A percentile compares a stretch with the other conserved stretches of the same genome.
Conservation (phyloP, 805 yeast species). For the Candida odintsovae region DNA sequence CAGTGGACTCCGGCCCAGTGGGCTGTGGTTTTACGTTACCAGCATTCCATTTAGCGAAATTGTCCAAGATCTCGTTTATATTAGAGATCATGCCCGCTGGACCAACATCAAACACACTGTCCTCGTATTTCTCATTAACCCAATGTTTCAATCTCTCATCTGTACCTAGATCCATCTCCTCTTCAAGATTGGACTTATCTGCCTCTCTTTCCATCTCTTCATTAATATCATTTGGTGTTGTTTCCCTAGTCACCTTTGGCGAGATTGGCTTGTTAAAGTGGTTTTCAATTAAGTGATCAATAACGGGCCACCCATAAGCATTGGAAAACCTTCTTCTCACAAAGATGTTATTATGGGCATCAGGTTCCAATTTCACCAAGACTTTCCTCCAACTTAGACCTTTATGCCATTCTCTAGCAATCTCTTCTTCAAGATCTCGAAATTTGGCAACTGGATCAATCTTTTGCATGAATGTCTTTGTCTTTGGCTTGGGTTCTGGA, state of each 20-base stretch:
- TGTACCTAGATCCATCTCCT: constrained; percentile 12
- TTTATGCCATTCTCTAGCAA: constrained; percentile 65
- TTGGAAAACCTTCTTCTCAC: constrained; percentile 69
- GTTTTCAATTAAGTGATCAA: constrained; percentile 59
- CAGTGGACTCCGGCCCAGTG: no score
- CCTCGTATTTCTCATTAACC: constrained; percentile 37
- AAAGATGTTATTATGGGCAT: constrained; percentile 71
- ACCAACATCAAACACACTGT: constrained; percentile 45
- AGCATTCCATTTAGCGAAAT: constrained; percentile 29
- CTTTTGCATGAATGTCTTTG: constrained; percentile 23
- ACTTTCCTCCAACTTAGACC: constrained; percentile 70
- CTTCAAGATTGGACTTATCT: constrained; percentile 3
- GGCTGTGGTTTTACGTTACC: background rate
- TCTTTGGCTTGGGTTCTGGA: constrained; percentile 26
- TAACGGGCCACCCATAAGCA: constrained; percentile 81
- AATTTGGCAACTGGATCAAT: constrained; percentile 33
- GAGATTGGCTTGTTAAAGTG: constrained; percentile 42
- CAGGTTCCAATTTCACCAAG: constrained; percentile 59
- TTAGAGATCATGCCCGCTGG: constrained; percentile 68
- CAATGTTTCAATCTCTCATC: constrained; percentile 31
- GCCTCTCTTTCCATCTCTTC: background rate
- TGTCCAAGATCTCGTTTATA: constrained; percentile 52
- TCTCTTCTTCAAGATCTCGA: constrained; percentile 53
- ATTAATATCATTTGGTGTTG: background rate
- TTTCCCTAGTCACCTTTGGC: constrained; percentile 8